Evolutionary conservation across 192 early-diverging fungal species (phyloP).

Genomic region (Thoreauomyces humboldtii): DNA sequence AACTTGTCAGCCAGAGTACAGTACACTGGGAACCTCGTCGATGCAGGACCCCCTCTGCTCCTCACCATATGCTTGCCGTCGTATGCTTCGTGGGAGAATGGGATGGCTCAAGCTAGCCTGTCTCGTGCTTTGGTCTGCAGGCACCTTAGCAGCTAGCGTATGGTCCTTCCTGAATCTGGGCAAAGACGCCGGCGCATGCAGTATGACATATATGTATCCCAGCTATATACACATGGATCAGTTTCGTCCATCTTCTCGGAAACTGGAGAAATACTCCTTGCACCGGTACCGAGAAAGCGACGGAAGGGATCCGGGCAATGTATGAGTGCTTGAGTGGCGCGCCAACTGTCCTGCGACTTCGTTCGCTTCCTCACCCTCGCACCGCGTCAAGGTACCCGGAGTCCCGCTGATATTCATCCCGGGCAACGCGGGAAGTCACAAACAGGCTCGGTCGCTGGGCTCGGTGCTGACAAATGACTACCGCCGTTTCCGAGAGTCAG

Average conservation of each 20-base stretch:
- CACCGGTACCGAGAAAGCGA: conserved; percentile 70
- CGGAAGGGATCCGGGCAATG: background rate
- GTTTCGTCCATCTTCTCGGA: conserved; percentile 45
- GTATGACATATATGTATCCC: conserved; percentile 61
- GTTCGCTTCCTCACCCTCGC: conserved; percentile 38
- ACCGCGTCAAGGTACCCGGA: no score
- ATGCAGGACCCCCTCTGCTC: no score
- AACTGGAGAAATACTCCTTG: conserved; percentile 62
- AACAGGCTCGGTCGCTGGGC: conserved; percentile 84
- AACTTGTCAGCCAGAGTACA: no score
- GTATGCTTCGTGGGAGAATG: no score
- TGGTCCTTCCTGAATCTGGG: conserved; percentile 70
- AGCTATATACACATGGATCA: conserved; percentile 48
- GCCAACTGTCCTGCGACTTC: background rate
- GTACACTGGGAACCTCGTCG: no score
- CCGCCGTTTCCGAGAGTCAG: background rate
- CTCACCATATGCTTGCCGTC: no score
- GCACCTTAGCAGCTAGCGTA: conserved; percentile 17
- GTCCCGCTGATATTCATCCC: conserved; percentile 92
- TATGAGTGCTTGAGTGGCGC: background rate
- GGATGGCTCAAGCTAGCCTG: background rate
- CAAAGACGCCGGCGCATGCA: conserved; percentile 48
- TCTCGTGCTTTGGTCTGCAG: no score
- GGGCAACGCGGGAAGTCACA: conserved; percentile 90
- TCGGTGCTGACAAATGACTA: conserved; percentile 54